Evolutionary conservation across 2,329 filamentous ascomycete genomes (phyloP).

Genomic region (Botryosphaeria agaves): DNA sequence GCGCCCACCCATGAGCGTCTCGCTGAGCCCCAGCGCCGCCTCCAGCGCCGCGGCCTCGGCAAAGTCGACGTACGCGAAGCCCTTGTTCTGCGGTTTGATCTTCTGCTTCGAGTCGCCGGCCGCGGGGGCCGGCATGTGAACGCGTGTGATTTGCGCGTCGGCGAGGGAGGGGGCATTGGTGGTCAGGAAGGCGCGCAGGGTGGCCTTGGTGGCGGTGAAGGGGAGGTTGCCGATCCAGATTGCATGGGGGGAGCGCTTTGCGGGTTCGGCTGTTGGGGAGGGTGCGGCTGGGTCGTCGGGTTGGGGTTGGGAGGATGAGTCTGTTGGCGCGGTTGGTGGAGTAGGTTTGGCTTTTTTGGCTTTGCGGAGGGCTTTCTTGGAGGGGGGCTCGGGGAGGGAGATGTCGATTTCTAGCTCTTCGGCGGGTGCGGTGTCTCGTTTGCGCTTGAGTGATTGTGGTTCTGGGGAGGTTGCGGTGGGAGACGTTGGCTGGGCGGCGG

Average conservation of each 20-base stretch:
- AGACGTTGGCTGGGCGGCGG: too few relatives aligned
- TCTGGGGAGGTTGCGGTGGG: conserved; percentile 2
- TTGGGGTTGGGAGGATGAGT: conserved; percentile 12
- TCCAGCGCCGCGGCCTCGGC: conserved; percentile 47
- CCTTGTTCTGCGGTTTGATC: conserved; percentile 55
- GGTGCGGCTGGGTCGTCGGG: conserved; percentile 12
- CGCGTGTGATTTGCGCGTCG: conserved; percentile 58
- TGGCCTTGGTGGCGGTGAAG: conserved; percentile 59
- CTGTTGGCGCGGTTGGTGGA: conserved; percentile 12
- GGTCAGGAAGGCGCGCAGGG: conserved; percentile 66
- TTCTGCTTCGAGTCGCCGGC: conserved; percentile 17
- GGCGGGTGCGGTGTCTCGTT: conserved; percentile 31
- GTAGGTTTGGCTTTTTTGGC: conserved; percentile 66
- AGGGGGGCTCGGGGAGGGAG: conserved; percentile 76
- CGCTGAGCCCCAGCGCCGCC: conserved; percentile 71
- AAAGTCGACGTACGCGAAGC: conserved; percentile 95
- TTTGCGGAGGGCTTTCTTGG: conserved; percentile 79
- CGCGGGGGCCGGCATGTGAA: conserved; percentile 53
- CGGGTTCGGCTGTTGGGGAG: conserved; percentile 7
- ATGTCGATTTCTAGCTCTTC: conserved; percentile 79
- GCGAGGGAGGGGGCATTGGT: conserved; percentile 40
- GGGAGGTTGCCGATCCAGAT: conserved; percentile 94
- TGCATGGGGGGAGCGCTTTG: conserved; percentile 56
- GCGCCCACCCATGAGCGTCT: conserved; percentile 59
- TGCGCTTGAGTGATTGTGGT: conserved; percentile 52